phyloP scores from a whole-genome alignment of 441 rosid genomes.

The Populus hybrid region DNA sequence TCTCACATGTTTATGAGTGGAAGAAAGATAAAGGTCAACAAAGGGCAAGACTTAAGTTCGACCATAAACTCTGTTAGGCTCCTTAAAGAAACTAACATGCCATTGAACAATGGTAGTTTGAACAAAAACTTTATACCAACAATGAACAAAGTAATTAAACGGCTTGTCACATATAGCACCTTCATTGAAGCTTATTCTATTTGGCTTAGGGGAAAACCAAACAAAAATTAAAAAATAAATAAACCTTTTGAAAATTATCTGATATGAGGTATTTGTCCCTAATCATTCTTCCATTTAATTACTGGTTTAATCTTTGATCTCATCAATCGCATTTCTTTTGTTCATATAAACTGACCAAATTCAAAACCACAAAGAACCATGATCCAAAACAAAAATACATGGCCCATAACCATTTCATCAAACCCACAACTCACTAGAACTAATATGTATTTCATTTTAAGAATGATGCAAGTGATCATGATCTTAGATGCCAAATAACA shows the following conservation, averaged over 20 bases:
- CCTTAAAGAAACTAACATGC: neutral
- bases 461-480: neutral
- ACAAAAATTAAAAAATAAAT: neutral
- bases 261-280: neutral
- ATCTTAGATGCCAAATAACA: neutral
- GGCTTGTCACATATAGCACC: neutral
- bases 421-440: neutral
- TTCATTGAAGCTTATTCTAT: neutral
- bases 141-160: neutral
- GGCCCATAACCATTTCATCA: neutral
- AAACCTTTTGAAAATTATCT: neutral
- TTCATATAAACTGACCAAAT: neutral
- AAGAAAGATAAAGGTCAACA: neutral
- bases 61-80: constrained; percentile 1
- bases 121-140: neutral
- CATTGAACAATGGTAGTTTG: neutral
- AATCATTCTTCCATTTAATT: neutral
- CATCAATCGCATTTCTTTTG: neutral
- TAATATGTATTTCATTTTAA: neutral
- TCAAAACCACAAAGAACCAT: neutral
- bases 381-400: constrained; percentile 2
- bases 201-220: neutral
- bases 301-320: constrained; percentile 4
- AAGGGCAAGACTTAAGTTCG: neutral
- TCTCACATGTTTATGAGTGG: neutral